Base-by-base conservation (phyloP, 169 alveolate genomes). In the Theileria sp. region DNA sequence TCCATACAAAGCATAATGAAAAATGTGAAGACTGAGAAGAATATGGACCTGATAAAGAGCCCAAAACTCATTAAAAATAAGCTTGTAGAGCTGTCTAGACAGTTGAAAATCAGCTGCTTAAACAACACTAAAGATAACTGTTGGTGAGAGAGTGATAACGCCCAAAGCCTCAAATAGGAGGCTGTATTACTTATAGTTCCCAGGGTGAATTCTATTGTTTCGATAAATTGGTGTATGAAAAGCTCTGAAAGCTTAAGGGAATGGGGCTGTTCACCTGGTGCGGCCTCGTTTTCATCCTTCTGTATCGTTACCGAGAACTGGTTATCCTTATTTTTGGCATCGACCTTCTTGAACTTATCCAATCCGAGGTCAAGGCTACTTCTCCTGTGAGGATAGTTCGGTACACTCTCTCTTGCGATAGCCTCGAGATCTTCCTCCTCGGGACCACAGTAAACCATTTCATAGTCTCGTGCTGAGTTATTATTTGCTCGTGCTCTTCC, bases 141-240 rank as follows among this genome's bases (percentile, higher is more conserved):
- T 81, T 97, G 98, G 91, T 98, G 99, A 0, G 99, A 99, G 75
- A 98, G 93, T 23, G 99, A 96, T 72, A 98, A 88, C 12, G 99
- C 99, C 99, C 99, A 98, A 74, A 96, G 92, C 81, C 99, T 98
- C 79, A 98, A 94, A 87, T 98, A 98, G 17, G 99, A 97, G 9
- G 99, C 99, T 15, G 99, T 98, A 91, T 98, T 98, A 56, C 99
- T 96, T 49, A 98, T 94, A 30, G 98, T 90, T 7, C 99, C 99
- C 79, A 98, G 93, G n/a, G 97, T 95, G 80, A 96, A 98, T 92
- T 98, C 99, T 50, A 98, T 98, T 12, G 99, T 97, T 88, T 98
- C 99, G 77, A 98, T 98, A 65, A 96, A 79, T 87, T 97, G 98
- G 89, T 97, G 98, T 34, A 98, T 96, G 84, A 96, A 96, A 50